These are phyloP conservation scores for Orbilia ellipsospora DNA, from an alignment of 2,329 filamentous ascomycete species.

Conservation along the genomic window DNA sequence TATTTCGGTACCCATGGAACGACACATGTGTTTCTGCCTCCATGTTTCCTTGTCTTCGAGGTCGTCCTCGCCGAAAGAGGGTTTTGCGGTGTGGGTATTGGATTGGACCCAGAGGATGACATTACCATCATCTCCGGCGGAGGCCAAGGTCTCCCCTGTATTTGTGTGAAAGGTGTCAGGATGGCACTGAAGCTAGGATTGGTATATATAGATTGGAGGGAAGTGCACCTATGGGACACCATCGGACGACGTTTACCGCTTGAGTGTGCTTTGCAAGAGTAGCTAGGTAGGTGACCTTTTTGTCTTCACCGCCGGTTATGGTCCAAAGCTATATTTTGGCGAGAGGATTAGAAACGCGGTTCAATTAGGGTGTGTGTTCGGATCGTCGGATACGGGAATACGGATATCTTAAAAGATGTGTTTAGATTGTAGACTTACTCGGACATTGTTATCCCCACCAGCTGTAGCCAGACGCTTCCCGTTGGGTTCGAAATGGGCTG, in stretches of 20 bases:
- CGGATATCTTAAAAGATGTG: not conserved
- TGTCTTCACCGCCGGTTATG: slow-evolving; percentile 84
- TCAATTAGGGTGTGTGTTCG: no score
- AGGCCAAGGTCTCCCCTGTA: slow-evolving; percentile 88
- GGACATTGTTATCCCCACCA: slow-evolving; percentile 95
- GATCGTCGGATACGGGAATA: no score
- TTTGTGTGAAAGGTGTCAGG: not conserved
- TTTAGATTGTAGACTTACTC: slow-evolving; percentile 69
- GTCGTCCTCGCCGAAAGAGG: slow-evolving; percentile 80
- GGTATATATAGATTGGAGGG: not conserved
- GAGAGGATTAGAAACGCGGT: not conserved
- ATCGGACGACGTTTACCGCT: slow-evolving; percentile 96
- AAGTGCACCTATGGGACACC: slow-evolving; percentile 84
- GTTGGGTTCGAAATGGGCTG: slow-evolving; percentile 92
- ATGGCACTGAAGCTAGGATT: not conserved
- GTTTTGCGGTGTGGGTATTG: slow-evolving; percentile 72
- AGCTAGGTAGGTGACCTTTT: slow-evolving; percentile 89
- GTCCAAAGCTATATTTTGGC: slow-evolving; percentile 78
- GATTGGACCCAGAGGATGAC: slow-evolving; percentile 95
- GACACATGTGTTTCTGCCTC: slow-evolving; percentile 97
- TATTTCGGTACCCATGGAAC: slow-evolving; percentile 92
- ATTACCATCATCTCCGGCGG: slow-evolving; percentile 96
- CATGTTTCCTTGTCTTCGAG: slow-evolving; percentile 96
- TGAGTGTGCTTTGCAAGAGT: slow-evolving; percentile 94
- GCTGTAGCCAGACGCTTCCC: slow-evolving; percentile 93